Conservation (phyloP, 257 asterid species). For the Forsythia suspensa region DNA sequence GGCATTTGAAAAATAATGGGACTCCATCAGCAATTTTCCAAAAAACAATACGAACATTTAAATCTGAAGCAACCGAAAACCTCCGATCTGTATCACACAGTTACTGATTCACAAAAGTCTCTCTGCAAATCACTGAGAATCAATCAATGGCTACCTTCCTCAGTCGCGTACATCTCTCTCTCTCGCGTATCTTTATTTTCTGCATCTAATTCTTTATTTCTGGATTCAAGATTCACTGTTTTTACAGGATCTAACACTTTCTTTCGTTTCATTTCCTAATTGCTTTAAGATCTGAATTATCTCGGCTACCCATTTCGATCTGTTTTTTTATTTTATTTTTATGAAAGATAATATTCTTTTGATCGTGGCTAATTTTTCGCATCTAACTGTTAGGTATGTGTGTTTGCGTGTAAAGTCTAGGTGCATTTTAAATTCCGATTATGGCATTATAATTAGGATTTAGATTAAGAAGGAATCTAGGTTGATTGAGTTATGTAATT, state of each 20-base stretch:
- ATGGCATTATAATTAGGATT: too few species aligned
- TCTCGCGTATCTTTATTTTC: not conserved
- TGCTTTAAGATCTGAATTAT: not conserved
- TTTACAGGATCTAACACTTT: not conserved
- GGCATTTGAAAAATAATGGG: not conserved
- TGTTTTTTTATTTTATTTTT: not conserved
- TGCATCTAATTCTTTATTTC: conserved; percentile 1
- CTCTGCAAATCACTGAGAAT: conserved; percentile 7
- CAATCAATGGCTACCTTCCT: conserved; percentile 49
- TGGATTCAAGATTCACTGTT: not conserved
- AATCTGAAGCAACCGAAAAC: not conserved
- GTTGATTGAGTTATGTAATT: too few species aligned
- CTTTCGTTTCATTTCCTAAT: not conserved
- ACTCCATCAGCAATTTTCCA: not conserved
- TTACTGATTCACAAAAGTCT: conserved; percentile 1
- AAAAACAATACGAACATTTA: too few species aligned
- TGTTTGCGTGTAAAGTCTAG: not conserved
- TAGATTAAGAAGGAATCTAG: too few species aligned
- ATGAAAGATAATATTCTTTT: not conserved
- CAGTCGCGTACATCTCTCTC: conserved; percentile 39
- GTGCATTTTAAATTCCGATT: too few species aligned
- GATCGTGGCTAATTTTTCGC: conserved; percentile 1
- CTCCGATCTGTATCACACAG: conserved; percentile 9
- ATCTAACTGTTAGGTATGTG: not conserved
- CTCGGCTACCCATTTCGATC: not conserved